These are phyloP conservation scores for Colletotrichum aenigma DNA, from an alignment of 2,329 filamentous ascomycete species.

Conservation along the genomic window DNA sequence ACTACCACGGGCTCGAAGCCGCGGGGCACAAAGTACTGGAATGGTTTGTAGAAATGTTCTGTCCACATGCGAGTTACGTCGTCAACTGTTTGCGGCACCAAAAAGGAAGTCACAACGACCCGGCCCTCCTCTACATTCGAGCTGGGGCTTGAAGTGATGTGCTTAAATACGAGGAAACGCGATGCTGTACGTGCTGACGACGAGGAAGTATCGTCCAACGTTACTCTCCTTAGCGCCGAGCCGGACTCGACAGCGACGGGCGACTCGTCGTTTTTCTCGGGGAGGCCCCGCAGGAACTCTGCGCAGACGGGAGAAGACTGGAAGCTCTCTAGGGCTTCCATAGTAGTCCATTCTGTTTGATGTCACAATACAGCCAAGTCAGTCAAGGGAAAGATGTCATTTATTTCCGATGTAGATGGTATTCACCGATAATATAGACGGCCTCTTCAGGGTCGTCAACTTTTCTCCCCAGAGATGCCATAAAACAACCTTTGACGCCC, in stretches of 20 bases:
- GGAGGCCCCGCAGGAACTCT: conserved; percentile 22
- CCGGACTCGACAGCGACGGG: neutral
- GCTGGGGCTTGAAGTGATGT: neutral
- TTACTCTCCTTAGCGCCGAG: neutral
- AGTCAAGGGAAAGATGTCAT: neutral
- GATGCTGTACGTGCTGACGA: neutral
- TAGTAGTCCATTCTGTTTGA: conserved; percentile 14
- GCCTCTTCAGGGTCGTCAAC: conserved; percentile 24
- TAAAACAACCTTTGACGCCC: neutral
- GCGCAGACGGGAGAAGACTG: conserved; percentile 21
- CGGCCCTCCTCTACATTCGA: neutral
- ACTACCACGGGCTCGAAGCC: neutral
- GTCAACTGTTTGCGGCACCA: conserved; percentile 1
- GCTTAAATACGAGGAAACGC: neutral
- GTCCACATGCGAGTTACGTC: neutral
- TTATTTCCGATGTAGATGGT: neutral
- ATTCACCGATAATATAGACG: conserved; percentile 22
- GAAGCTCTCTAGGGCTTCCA: conserved; percentile 20
- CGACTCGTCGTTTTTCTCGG: neutral
- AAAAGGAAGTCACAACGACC: conserved; percentile 7
- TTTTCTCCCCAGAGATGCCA: conserved; percentile 18
- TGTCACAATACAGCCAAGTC: neutral
- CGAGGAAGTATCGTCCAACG: neutral
- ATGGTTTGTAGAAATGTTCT: neutral
- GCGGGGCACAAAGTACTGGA: neutral